These are phyloP conservation scores for Aspergillus panamensis DNA, from an alignment of 495 filamentous ascomycete species.

Conservation along the genomic window DNA sequence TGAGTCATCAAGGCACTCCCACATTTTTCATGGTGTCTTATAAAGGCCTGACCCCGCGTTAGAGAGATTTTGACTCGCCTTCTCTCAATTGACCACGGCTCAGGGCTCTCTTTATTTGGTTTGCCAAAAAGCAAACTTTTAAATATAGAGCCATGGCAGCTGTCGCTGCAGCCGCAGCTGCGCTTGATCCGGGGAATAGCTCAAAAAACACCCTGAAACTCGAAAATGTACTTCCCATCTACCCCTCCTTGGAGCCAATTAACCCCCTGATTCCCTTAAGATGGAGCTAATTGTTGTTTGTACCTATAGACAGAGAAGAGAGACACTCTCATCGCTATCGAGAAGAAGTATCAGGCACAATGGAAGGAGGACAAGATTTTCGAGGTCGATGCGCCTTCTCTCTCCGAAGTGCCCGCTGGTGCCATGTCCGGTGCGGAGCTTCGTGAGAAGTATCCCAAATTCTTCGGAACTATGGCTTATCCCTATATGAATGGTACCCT, in stretches of 20 bases:
- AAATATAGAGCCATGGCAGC: slow-evolving; percentile 46
- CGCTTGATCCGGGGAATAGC: slow-evolving; percentile 57
- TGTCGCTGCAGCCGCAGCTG: slow-evolving; percentile 52
- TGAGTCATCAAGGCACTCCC: slow-evolving; percentile 16
- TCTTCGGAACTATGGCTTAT: slow-evolving; percentile 90
- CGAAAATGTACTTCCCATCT: slow-evolving; percentile 55
- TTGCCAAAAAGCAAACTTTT: slow-evolving; percentile 28
- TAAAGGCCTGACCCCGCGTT: slow-evolving; percentile 32
- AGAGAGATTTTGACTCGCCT: slow-evolving; percentile 4
- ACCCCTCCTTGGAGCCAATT: slow-evolving; percentile 24
- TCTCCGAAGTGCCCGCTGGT: slow-evolving; percentile 66
- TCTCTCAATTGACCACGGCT: slow-evolving; percentile 7
- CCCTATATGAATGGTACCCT: slow-evolving; percentile 96
- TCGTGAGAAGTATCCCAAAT: slow-evolving; percentile 81
- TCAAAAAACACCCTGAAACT: slow-evolving; percentile 69
- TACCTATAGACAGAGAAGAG: slow-evolving; percentile 77
- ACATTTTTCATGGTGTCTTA: slow-evolving; percentile 21
- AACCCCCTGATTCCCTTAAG: slow-evolving; percentile 9
- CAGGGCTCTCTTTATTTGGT: slow-evolving; percentile 20
- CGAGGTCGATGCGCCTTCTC: slow-evolving; percentile 77
- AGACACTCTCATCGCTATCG: slow-evolving; percentile 78
- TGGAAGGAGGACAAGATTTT: slow-evolving; percentile 80
- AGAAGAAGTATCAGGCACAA: slow-evolving; percentile 87
- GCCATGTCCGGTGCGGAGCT: slow-evolving; percentile 67
- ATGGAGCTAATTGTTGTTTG: slow-evolving; percentile 14